Percentiles rank a stretch among this genome's conserved stretches.
phyloP scores from a whole-genome alignment of 306 rosid genomes.

The Acacia acuminata region DNA sequence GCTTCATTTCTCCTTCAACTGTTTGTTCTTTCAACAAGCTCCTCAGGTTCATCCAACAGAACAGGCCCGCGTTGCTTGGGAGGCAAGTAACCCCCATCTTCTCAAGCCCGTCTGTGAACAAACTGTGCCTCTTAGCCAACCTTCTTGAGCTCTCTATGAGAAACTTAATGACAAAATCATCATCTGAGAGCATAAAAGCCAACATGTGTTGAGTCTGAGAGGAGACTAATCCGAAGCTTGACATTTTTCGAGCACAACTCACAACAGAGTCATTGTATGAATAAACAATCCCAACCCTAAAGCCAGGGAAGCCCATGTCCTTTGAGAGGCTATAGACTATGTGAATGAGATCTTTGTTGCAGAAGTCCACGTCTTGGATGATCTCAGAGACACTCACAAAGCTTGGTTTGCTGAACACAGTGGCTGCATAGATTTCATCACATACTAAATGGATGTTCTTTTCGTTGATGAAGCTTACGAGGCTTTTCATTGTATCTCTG shows the following conservation, averaged over 20 bases:
- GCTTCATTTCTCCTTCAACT: not conserved
- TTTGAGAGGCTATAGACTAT: conserved; percentile 59
- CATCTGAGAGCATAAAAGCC: not conserved
- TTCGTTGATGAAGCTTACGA: not conserved
- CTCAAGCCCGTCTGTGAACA: not conserved
- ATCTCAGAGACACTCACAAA: not conserved
- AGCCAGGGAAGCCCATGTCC: conserved; percentile 69
- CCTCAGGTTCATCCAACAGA: not conserved
- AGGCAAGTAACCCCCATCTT: not conserved
- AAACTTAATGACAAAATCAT: not conserved
- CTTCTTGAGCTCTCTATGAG: not conserved
- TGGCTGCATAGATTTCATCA: conserved; percentile 1
- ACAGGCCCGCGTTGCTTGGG: not conserved
- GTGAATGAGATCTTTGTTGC: conserved; percentile 57
- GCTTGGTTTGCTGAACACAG: not conserved
- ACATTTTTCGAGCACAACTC: not conserved
- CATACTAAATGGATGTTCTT: conserved; percentile 1
- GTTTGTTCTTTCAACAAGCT: not conserved
- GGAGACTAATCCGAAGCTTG: not conserved
- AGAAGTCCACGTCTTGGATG: conserved; percentile 27
- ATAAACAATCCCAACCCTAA: conserved; percentile 61
- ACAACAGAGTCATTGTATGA: conserved; percentile 28
- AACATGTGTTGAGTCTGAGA: not conserved
- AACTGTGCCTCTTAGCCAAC: not conserved
- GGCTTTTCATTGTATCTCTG: not conserved